Evolutionary conservation across 2,329 filamentous ascomycete species (phyloP).

Genomic region (Aspergillus udagawae): DNA sequence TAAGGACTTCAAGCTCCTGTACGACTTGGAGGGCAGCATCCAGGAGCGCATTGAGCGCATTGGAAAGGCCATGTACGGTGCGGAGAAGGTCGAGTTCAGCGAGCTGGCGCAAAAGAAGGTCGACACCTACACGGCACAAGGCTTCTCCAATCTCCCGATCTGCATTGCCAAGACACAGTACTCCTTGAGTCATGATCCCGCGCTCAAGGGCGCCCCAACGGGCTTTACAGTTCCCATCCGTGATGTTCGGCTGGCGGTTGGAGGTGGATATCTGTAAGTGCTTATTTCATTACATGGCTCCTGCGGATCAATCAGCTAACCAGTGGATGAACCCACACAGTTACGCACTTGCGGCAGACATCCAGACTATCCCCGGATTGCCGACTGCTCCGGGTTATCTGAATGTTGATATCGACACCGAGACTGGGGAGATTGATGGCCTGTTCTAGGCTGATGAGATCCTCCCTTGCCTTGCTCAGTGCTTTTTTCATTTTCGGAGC

Average conservation of each 20-base stretch:
- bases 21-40: conserved; percentile 71
- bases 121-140: conserved; percentile 88
- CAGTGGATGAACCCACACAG: conserved; percentile 36
- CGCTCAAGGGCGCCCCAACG: conserved; percentile 88
- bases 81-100: conserved; percentile 82
- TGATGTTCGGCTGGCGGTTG: conserved; percentile 89
- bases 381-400: conserved; percentile 93
- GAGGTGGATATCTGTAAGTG: conserved; percentile 81
- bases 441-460: conserved; percentile 65
- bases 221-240: conserved; percentile 94
- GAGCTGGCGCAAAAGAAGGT: conserved; percentile 95
- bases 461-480: neutral
- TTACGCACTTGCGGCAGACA: conserved; percentile 92
- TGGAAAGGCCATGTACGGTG: conserved; percentile 91
- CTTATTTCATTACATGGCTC: conserved; percentile 14
- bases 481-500: neutral
- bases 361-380: conserved; percentile 94
- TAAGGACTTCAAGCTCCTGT: conserved; percentile 84
- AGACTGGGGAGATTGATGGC: conserved; percentile 82
- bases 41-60: conserved; percentile 90
- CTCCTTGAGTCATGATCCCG: conserved; percentile 86
- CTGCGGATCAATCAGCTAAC: conserved; percentile 27
- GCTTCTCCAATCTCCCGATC: conserved; percentile 87
- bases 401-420: conserved; percentile 78
- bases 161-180: conserved; percentile 99